These are phyloP conservation scores for Metschnikowia orientalis DNA, from an alignment of 805 yeast genomes.

Conservation along the genomic window DNA sequence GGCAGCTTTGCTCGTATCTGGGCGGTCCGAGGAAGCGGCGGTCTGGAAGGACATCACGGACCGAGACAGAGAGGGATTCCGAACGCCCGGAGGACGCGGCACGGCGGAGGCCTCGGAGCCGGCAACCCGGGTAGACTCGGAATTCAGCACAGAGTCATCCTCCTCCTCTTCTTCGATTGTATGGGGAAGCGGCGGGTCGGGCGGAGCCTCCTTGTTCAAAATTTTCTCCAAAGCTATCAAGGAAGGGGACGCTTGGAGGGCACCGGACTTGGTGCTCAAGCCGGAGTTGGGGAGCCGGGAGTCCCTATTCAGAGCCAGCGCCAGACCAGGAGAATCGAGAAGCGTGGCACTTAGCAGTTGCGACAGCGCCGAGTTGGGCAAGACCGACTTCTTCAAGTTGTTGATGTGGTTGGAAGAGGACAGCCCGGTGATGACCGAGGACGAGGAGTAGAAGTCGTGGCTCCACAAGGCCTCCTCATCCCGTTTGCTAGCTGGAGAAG, in stretches of 20 bases:
- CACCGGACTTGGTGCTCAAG: conserved; percentile 1
- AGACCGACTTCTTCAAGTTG: conserved; percentile 25
- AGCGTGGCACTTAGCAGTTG: conserved; percentile 21
- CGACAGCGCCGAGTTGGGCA: conserved; percentile 25
- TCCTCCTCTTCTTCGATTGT: conserved; percentile 5
- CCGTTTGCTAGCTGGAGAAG: not conserved
- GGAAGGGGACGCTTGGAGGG: conserved; percentile 4
- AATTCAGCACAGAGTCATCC: no score
- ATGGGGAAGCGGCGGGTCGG: conserved; percentile 2
- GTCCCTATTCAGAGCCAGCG: not conserved
- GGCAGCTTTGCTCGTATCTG: no score
- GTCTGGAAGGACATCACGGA: conserved; percentile 39
- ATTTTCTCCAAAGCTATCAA: conserved; percentile 5
- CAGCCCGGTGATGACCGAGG: conserved; percentile 19
- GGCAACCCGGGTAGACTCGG: no score
- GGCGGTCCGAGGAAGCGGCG: conserved; percentile 1
- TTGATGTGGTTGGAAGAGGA: conserved; percentile 21
- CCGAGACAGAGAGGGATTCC: conserved; percentile 32
- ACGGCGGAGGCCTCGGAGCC: not conserved
- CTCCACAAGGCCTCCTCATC: conserved; percentile 32
- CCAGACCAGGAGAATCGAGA: conserved; percentile 4
- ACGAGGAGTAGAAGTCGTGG: conserved; percentile 31
- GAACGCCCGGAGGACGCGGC: not conserved
- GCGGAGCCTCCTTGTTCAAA: conserved; percentile 2
- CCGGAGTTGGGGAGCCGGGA: not conserved